phyloP scores from a whole-genome alignment of 805 yeast genomes.

The Barnettozyma sp. region DNA sequence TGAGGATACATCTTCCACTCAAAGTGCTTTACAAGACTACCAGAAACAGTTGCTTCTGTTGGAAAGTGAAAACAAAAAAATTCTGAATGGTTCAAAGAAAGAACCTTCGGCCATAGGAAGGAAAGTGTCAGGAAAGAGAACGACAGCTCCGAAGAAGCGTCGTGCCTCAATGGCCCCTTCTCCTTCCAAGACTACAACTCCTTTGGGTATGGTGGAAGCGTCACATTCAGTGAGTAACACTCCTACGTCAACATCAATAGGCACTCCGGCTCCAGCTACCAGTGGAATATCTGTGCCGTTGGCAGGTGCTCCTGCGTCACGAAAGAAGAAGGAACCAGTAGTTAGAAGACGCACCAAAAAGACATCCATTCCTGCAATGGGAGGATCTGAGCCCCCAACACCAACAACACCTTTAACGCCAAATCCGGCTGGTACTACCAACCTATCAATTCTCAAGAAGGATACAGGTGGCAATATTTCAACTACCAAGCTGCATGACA shows the following conservation, averaged over 20 bases:
- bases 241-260: slow-evolving; percentile 4
- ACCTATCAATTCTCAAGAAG: slow-evolving; percentile 6
- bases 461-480: slow-evolving; percentile 11
- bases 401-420: slow-evolving; percentile 37
- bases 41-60: slow-evolving; percentile 70
- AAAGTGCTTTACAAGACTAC: slow-evolving; percentile 64
- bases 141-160: slow-evolving; percentile 24
- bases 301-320: slow-evolving; percentile 6
- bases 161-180: slow-evolving; percentile 11
- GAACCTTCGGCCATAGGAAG: slow-evolving; percentile 14
- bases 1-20: slow-evolving; percentile 15
- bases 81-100: slow-evolving; percentile 47
- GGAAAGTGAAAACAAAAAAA: slow-evolving; percentile 69
- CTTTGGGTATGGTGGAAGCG: too few species aligned
- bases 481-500: slow-evolving; percentile 11
- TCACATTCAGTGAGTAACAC: slow-evolving; percentile 8
- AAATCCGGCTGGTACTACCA: slow-evolving; percentile 13
- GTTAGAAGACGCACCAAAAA: slow-evolving; percentile 16
- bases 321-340: slow-evolving; percentile 22
- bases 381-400: slow-evolving; percentile 36
- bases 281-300: too few species aligned
- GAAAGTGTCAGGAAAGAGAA: slow-evolving; percentile 10
- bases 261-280: slow-evolving; percentile 5
- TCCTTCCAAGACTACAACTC: slow-evolving; percentile 5
- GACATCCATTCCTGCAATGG: slow-evolving; percentile 15